phyloP scores from a whole-genome alignment of 352 stramenopile genomes.

The Globisporangium apiculatum region DNA sequence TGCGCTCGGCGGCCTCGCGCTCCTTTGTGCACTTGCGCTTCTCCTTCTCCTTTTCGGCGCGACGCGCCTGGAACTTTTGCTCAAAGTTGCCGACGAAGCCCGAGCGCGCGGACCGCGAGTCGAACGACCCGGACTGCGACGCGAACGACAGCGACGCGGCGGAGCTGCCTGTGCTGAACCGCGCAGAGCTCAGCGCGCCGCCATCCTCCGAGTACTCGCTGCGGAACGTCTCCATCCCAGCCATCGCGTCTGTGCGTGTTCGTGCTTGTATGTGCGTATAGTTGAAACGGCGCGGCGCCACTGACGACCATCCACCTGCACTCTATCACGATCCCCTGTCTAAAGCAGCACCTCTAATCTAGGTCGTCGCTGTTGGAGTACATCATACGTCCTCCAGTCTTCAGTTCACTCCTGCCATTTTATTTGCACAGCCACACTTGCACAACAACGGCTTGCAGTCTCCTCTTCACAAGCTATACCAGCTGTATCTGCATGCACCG shows the following conservation, averaged over 20 bases:
- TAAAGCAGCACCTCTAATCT: too few species aligned
- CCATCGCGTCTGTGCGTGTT: not conserved
- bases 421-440: too few species aligned
- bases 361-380: too few species aligned
- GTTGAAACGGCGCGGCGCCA: too few species aligned
- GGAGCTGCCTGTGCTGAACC: conserved; percentile 15
- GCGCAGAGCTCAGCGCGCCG: conserved; percentile 17
- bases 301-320: too few species aligned
- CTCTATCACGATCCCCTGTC: too few species aligned
- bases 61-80: conserved; percentile 46
- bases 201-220: conserved; percentile 34
- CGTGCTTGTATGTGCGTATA: too few species aligned
- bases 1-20: conserved; percentile 19
- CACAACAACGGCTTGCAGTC: too few species aligned
- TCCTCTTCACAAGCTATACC: not conserved
- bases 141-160: conserved; percentile 31
- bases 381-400: too few species aligned
- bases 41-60: conserved; percentile 46
- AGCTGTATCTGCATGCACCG: too few species aligned
- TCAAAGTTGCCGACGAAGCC: conserved; percentile 50
- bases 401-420: too few species aligned
- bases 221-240: conserved; percentile 21
- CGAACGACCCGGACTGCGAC: conserved; percentile 22
- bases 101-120: conserved; percentile 33
- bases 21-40: conserved; percentile 25